Percentiles rank a stretch among this genome's conserved stretches.
phyloP scores from a whole-genome alignment of 176 grass and related monocot genomes.

The Areca catechu region DNA sequence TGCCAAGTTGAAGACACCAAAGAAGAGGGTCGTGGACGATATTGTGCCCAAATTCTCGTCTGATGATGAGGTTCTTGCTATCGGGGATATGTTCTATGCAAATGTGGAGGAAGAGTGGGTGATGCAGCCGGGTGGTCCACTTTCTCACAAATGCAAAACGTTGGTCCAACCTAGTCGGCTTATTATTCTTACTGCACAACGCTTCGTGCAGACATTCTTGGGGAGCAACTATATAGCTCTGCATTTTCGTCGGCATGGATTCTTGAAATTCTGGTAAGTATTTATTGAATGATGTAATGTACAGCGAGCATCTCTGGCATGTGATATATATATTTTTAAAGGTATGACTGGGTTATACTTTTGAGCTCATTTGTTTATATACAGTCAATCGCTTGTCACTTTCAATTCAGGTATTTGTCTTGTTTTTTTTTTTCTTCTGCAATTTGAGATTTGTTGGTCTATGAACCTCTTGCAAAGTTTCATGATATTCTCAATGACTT shows the following conservation, averaged over 20 bases:
- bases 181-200: conserved; percentile 74
- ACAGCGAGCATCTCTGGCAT: too few species aligned
- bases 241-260: conserved; percentile 91
- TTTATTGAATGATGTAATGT: too few species aligned
- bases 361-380: too few species aligned
- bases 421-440: too few species aligned
- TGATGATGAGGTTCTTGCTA: conserved; percentile 64
- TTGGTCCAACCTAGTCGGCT: conserved; percentile 70
- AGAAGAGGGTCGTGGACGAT: conserved; percentile 69
- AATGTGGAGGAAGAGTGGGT: conserved; percentile 84
- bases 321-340: too few species aligned
- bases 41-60: conserved; percentile 68
- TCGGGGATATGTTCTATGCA: conserved; percentile 91
- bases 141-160: conserved; percentile 76
- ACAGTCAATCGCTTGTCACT: too few species aligned
- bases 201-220: conserved; percentile 92
- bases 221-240: conserved; percentile 82
- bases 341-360: too few species aligned
- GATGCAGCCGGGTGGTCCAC: conserved; percentile 72
- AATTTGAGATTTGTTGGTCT: too few species aligned
- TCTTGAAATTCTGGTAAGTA: conserved; percentile 81
- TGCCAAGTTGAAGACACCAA: conserved; percentile 69
- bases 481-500: too few species aligned
- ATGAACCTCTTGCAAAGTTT: too few species aligned
- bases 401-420: too few species aligned